Evolutionary conservation across 1,139 yeast genomes (phyloP), one percentile per base, ranked within the genome.

Genomic region (Pichia kudriavzevii): DNA sequence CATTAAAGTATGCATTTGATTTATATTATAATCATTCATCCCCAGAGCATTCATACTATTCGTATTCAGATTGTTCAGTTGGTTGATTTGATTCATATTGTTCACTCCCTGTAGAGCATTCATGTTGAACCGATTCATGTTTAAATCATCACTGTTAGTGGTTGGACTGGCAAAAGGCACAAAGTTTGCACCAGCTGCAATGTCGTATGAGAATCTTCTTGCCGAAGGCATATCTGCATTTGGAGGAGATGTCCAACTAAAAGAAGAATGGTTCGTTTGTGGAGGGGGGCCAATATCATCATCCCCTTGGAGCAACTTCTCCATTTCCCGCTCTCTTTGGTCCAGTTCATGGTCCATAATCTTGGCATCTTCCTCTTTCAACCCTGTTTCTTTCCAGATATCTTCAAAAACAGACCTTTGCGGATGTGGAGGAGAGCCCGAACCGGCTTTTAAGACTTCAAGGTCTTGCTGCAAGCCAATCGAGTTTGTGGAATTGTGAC

Each of bases 191-290:
- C 32, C 36, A 4, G 26, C 32, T 4, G 38, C 28, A n/a, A 34
- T 33, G 31, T 48, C 54, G 34, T 44, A 43, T 5, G 53, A 45
- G 23, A 45, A 47, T n/a, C 53, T 30, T 37, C 56, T 46, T 15
- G 47, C 29, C 11, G 49, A 42, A 3, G 48, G 40, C 24, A 43
- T 41, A 25, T 48, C 54, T 7, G 50, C 44, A 17, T 39, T 21
- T 8, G 53, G 51, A 5, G 50, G 47, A 5, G 52, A 48, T n/a
- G 35, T 40, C 49, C 52, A 50, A 21, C 36, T 39, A 23, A 22
- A 26, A 30, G 20, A 15, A 39, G 35, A 4, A 36, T 36, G 24
- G 30, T 42, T 7, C 39, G 44, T 17, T 42, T 46, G 13, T 39
- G 39, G 22, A n/a, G 24, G 15, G n/a, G 12, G 10, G 2, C 23